A percentile compares a stretch with the other conserved stretches of the same genome.
Evolutionary conservation across 768 basidiomycete genomes (phyloP).

Genomic region (Suillus tomentosus): DNA sequence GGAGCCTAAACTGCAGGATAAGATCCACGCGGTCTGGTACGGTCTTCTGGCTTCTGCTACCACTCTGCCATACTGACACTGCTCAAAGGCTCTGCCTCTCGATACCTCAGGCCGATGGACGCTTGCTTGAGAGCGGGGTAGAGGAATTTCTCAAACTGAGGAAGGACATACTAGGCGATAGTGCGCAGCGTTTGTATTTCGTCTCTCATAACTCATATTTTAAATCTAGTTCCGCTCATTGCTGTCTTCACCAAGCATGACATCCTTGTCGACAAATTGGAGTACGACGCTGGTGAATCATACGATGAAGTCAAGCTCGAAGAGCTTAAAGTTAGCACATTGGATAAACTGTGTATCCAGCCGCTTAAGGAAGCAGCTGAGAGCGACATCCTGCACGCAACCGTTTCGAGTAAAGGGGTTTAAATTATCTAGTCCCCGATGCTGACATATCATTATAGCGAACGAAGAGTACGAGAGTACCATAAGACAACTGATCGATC

Average conservation of each 20-base stretch:
- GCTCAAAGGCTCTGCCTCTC: conserved; percentile 10
- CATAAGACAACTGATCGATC: conserved; percentile 8
- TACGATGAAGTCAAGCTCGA: conserved; percentile 1
- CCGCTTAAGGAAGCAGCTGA: conserved; percentile 11
- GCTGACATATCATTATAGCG: conserved; percentile 2
- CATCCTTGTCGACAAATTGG: conserved; percentile 1
- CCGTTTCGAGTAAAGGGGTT: conserved; percentile 11
- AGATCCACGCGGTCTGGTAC: conserved; percentile 20
- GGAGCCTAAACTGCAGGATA: conserved; percentile 16
- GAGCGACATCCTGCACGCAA: conserved; percentile 3
- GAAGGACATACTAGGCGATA: conserved; percentile 10
- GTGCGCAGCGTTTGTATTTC: background rate
- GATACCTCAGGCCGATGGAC: conserved; percentile 12
- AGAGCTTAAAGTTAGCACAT: background rate
- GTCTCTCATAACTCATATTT: background rate
- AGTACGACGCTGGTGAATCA: conserved; percentile 2
- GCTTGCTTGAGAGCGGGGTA: conserved; percentile 10
- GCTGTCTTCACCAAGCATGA: conserved; percentile 14
- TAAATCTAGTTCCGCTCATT: conserved; percentile 9
- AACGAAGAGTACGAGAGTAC: conserved; percentile 9
- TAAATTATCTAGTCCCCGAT: background rate
- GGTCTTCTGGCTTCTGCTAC: background rate
- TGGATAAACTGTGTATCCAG: conserved; percentile 10
- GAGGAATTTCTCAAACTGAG: conserved; percentile 6
- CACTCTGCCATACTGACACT: background rate